These are phyloP conservation scores for Gossypioides kirkii DNA, from an alignment of 345 rosid genomes.

Conservation along the genomic window DNA sequence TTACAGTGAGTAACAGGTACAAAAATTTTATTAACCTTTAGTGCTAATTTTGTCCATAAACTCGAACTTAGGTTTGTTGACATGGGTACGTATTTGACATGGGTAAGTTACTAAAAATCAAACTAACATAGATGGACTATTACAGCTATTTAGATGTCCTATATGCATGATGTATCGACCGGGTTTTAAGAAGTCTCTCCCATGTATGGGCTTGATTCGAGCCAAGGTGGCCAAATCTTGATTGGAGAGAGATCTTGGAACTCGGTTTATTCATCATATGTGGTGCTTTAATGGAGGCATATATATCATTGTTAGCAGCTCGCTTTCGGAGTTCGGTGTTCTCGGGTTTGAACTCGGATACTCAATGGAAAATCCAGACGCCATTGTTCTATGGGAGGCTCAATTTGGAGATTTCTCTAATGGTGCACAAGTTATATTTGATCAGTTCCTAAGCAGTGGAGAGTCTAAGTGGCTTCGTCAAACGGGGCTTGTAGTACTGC, in stretches of 20 bases:
- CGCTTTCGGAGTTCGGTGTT: slow-evolving; percentile 80
- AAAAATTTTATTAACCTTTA: neutral
- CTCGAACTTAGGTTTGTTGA: no score
- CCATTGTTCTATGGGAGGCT: slow-evolving; percentile 79
- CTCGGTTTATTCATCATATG: neutral
- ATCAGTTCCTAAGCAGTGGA: slow-evolving; percentile 75
- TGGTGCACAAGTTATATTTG: slow-evolving; percentile 83
- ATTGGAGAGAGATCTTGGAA: no score
- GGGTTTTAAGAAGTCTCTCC: no score
- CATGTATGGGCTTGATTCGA: no score
- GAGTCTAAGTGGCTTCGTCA: slow-evolving; percentile 87
- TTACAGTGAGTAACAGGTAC: slow-evolving; percentile 81
- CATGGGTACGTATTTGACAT: no score
- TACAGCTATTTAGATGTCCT: no score
- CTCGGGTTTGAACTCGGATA: slow-evolving; percentile 84
- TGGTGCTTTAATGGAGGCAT: neutral
- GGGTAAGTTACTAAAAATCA: no score
- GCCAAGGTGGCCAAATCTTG: no score
- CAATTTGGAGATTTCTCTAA: slow-evolving; percentile 84
- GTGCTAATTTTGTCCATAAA: no score
- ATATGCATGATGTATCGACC: no score
- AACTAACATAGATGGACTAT: no score
- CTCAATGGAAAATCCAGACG: slow-evolving; percentile 81
- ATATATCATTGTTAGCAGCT: slow-evolving; percentile 34
- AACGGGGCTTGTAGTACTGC: slow-evolving; percentile 69